phyloP scores from a whole-genome alignment of 2,329 filamentous ascomycete species.

The Uncinocarpus reesii region DNA sequence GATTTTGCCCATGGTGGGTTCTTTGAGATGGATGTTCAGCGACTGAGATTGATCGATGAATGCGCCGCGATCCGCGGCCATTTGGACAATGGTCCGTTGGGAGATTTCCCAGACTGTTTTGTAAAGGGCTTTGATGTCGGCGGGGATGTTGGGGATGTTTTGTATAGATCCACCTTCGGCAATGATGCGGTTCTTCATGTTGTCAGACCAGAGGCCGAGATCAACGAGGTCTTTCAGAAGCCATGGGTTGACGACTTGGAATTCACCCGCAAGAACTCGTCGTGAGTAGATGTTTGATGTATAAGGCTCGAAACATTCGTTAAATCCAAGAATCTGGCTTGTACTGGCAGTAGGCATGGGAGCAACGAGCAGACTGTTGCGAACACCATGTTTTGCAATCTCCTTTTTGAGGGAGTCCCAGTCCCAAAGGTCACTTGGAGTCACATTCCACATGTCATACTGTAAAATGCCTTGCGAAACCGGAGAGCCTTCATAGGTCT shows the following conservation, averaged over 20 bases:
- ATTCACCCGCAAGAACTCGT: conserved; percentile 93
- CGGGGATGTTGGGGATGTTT: conserved; percentile 91
- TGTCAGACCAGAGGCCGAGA: conserved; percentile 95
- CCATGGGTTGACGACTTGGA: conserved; percentile 99
- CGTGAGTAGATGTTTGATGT: conserved; percentile 99
- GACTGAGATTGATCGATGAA: conserved; percentile 99
- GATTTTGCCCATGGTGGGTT: conserved; percentile 99
- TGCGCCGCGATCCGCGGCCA: conserved; percentile 95
- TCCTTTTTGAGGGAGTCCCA: conserved; percentile 81
- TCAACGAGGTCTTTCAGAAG: conserved; percentile 95
- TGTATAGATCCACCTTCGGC: conserved; percentile 92
- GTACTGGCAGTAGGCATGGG: conserved; percentile 98
- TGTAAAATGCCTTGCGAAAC: conserved; percentile 92
- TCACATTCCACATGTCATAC: conserved; percentile 97
- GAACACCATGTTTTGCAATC: conserved; percentile 84
- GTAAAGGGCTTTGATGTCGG: conserved; percentile 92
- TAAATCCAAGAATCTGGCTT: conserved; percentile 96
- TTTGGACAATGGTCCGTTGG: conserved; percentile 88
- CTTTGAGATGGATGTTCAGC: conserved; percentile 98
- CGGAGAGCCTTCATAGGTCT: conserved; percentile 84
- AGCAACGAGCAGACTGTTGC: conserved; percentile 88
- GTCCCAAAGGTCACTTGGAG: conserved; percentile 89
- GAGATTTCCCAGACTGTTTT: conserved; percentile 99
- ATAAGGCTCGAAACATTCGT: conserved; percentile 99
- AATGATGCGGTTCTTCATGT: conserved; percentile 99